Evolutionary conservation across 371 early-diverging fungal genomes (phyloP).

Genomic region (Mucor irregularis): DNA sequence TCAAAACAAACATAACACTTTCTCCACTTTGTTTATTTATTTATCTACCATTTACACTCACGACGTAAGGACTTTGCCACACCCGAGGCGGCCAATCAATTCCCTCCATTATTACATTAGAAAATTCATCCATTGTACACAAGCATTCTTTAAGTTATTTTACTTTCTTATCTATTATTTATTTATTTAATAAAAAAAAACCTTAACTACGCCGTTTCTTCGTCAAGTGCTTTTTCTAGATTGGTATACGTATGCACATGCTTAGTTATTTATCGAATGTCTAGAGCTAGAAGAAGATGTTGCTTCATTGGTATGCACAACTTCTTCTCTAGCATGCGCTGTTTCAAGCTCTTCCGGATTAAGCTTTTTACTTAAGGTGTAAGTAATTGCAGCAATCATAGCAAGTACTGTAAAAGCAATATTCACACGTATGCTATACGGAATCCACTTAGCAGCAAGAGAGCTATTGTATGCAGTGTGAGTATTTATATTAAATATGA

Average conservation of each 20-base stretch:
- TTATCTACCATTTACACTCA: not conserved
- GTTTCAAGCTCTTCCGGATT: slow-evolving; percentile 25
- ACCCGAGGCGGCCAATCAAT: not conserved
- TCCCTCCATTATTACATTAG: not conserved
- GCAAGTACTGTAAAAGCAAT: slow-evolving; percentile 28
- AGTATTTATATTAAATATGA: too few relatives aligned
- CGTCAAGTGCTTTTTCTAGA: not conserved
- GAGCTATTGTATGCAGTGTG: too few relatives aligned
- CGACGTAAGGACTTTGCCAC: not conserved
- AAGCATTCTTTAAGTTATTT: not conserved
- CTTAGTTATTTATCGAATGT: too few relatives aligned
- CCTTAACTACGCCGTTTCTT: not conserved
- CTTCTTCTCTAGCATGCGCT: slow-evolving; percentile 26
- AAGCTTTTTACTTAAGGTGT: slow-evolving; percentile 20
- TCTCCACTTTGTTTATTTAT: not conserved
- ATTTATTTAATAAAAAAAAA: not conserved
- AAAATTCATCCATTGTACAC: too few relatives aligned
- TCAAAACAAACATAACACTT: not conserved
- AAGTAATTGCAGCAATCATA: slow-evolving; percentile 24
- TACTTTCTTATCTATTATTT: too few relatives aligned
- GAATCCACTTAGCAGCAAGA: slow-evolving; percentile 24
- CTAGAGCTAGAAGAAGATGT: not conserved
- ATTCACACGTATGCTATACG: slow-evolving; percentile 30
- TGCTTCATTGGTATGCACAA: slow-evolving; percentile 1
- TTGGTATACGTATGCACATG: not conserved